These are phyloP conservation scores for Zangia roseola DNA, from an alignment of 768 basidiomycete species.

Conservation along the genomic window DNA sequence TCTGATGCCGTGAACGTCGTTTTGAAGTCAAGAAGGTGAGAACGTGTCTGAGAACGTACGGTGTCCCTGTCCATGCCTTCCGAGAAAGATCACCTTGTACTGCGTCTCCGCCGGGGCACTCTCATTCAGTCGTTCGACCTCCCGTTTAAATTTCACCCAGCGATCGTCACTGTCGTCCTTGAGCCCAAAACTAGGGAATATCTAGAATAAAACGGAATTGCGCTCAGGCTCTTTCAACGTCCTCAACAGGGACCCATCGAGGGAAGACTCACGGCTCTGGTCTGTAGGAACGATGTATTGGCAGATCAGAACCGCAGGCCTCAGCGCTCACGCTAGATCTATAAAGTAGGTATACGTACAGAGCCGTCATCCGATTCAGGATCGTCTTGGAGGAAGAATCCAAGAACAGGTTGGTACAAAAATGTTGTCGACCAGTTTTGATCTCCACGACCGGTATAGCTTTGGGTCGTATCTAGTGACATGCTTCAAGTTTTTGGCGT, in stretches of 20 bases:
- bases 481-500: too few relatives aligned
- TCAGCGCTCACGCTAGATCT: too few relatives aligned
- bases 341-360: conserved; percentile 8
- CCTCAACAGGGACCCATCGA: neutral
- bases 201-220: conserved; percentile 31
- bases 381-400: conserved; percentile 23
- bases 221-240: neutral
- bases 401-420: conserved; percentile 7
- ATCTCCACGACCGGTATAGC: too few relatives aligned
- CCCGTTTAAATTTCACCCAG: conserved; percentile 46
- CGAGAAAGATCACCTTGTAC: conserved; percentile 66
- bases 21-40: too few relatives aligned
- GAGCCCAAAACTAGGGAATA: conserved; percentile 59
- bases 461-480: too few relatives aligned
- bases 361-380: conserved; percentile 2
- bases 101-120: conserved; percentile 35
- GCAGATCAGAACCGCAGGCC: too few relatives aligned
- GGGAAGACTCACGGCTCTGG: conserved; percentile 9
- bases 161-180: conserved; percentile 47
- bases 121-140: conserved; percentile 46
- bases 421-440: too few relatives aligned
- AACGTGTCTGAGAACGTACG: conserved; percentile 61
- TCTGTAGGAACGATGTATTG: too few relatives aligned
- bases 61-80: conserved; percentile 71
- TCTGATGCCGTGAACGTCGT: too few relatives aligned